Evolutionary conservation across 2,329 filamentous ascomycete genomes (phyloP), one percentile per base, ranked within the genome.

Genomic region (Aureobasidium musti): DNA sequence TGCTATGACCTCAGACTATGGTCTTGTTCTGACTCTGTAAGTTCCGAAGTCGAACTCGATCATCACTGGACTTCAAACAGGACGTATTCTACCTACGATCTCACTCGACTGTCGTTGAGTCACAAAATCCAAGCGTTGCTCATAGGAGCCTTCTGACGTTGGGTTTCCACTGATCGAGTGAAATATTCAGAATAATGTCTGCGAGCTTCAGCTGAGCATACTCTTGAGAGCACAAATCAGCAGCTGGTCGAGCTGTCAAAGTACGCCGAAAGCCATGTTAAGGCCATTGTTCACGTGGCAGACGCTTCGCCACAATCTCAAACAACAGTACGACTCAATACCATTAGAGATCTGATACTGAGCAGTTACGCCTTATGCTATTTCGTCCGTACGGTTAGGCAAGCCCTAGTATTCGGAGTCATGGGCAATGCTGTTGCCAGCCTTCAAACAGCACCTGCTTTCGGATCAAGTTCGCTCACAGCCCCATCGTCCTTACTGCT

Each of bases 11-110:
- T 23, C 52, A 21, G 52, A 54, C 33, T 21, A n/a, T 33, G 17
- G 54, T 26, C 35, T 33, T 26, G 17, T 10, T 43, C 37, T 41
- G 54, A 45, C 54, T 59, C 54, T 59, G 54, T 59, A 37, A 23
- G 35, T 45, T 45, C 19, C 7, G 8, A 30, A 8, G 54, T 59
- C 54, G 45, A 59, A 45, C 54, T 49, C 45, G 4, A 53, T 53
- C 19, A 30, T 11, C 50, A 11, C 11, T 21, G 30, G 5, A n/a
- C 14, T 35, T 3, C 50, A 6, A 30, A 21, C 8, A 21, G 6
- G 50, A 53, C n/a, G 45, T 14, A 11, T n/a, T 6, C 5, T 3
- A 30, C 28, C 28, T 53, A 17, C 13, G 6, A 8, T 30, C 10
- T 35, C 28, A 53, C 8, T 35, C 30, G 19, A 13, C n/a, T 7